Base-by-base conservation (phyloP, 202 grass and related monocot genomes). In the Setaria italica region DNA sequence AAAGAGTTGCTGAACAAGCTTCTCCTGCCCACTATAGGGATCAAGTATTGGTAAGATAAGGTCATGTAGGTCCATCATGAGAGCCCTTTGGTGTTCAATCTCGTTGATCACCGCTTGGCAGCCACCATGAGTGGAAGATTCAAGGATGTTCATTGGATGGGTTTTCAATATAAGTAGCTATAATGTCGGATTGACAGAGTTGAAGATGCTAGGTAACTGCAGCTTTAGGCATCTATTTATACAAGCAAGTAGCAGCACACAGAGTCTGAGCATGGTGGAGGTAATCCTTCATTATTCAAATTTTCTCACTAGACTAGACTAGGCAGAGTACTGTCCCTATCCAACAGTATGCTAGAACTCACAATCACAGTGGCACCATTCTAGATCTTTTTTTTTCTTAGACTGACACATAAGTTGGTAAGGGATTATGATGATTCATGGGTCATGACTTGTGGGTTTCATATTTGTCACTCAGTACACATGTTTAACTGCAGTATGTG, bases 171-270 rank as follows among this genome's bases (percentile, higher is more conserved):
- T 60, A 16, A 50, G 6, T 74, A 29, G 68, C 16, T 62, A 62
- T 49, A 74, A 74, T 74, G 49, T n/a, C 9, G 33, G 32, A 16
- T 30, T 2, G 14, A 60, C 9, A 39, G 53, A 59, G 66, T 30
- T 47, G 34, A 59, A 70, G 54, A 6, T 62, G 56, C 16, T 29
- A 41, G 42, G 42, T 63, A 63, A 37, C 4, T 74, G 21, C 39
- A 60, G n/a, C 65, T 60, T 35, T 72, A 35, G 54, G 54, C 41
- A 72, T 72, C 41, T 48, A 82, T 82, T 82, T 82, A 62, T 82
- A 72, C 54, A 45, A n/a, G 41, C 80, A 70, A 58, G 51, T 54
- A 59, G 12, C 66, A 70, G 13, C 66, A 71, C 14, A 56, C 9
- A 17, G 12, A 35, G 30, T 19, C 50, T 75, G 50, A 56, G 72